Evolutionary conservation across 2,329 filamentous ascomycete genomes (phyloP).

Genomic region (Byssothecium circinans): DNA sequence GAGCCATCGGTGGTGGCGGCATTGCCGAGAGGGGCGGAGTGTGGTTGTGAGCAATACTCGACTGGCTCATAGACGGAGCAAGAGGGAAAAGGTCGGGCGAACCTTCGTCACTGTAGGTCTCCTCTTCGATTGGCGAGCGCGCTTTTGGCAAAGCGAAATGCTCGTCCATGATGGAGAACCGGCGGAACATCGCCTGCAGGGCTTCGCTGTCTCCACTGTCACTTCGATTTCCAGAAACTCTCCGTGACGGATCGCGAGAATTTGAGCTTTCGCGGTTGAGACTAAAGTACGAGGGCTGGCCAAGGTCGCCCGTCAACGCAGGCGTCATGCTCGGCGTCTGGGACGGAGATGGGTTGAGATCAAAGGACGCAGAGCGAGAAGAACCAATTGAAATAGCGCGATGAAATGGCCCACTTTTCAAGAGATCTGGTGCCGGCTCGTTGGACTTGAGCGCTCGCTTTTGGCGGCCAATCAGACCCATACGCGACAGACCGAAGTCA

Average conservation of each 20-base stretch:
- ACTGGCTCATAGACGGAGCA: slow-evolving; percentile 60
- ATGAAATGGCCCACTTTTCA: slow-evolving; percentile 90
- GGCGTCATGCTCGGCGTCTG: slow-evolving; percentile 87
- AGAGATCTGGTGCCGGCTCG: slow-evolving; percentile 86
- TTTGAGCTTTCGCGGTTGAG: slow-evolving; percentile 62
- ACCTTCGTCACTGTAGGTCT: slow-evolving; percentile 67
- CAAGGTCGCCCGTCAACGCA: slow-evolving; percentile 66
- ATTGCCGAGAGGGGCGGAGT: slow-evolving; percentile 70
- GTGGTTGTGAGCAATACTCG: slow-evolving; percentile 57
- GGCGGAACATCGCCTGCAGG: slow-evolving; percentile 77
- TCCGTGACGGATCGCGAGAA: slow-evolving; percentile 64
- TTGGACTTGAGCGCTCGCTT: slow-evolving; percentile 83
- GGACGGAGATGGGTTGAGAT: slow-evolving; percentile 79
- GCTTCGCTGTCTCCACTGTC: slow-evolving; percentile 91
- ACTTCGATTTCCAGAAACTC: slow-evolving; percentile 80
- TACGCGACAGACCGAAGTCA: slow-evolving; percentile 93
- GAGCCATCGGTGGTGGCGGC: slow-evolving; percentile 84
- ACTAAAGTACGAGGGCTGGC: slow-evolving; percentile 92
- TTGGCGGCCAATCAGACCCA: slow-evolving; percentile 95
- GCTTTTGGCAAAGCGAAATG: slow-evolving; percentile 43
- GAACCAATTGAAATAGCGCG: slow-evolving; percentile 83
- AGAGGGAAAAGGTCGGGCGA: slow-evolving; percentile 77
- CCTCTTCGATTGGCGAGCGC: slow-evolving; percentile 72
- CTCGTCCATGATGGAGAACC: slow-evolving; percentile 59
- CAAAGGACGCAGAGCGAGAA: slow-evolving; percentile 90